A percentile compares a stretch with the other conserved stretches of the same genome.
phyloP scores from a whole-genome alignment of 2,329 filamentous ascomycete species.

The Calonectria fujianensis region DNA sequence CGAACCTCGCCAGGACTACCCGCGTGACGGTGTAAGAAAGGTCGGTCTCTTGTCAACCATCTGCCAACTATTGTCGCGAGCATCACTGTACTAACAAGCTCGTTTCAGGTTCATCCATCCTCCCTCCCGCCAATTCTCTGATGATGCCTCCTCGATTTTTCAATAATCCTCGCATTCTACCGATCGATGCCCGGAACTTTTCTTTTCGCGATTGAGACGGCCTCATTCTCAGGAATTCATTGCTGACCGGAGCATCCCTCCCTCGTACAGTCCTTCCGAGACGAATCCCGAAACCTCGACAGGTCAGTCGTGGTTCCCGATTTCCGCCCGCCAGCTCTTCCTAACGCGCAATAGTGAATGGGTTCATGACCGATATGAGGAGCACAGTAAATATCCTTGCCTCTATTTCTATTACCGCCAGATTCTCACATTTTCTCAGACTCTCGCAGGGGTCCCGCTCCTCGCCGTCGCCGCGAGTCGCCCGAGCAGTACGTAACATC shows the following conservation, averaged over 20 bases:
- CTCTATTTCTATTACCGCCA: conserved; percentile 29
- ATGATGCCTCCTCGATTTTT: conserved; percentile 55
- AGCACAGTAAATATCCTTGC: conserved; percentile 72
- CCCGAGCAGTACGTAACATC: conserved; percentile 60
- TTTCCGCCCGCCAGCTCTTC: background rate
- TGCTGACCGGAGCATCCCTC: conserved; percentile 61
- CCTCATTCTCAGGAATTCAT: conserved; percentile 60
- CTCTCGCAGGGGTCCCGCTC: conserved; percentile 64
- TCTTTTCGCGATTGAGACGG: conserved; percentile 57
- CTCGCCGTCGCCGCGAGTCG: conserved; percentile 65
- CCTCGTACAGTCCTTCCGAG: conserved; percentile 75
- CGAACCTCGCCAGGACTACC: conserved; percentile 69
- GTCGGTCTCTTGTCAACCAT: conserved; percentile 65
- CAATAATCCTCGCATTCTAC: conserved; percentile 56
- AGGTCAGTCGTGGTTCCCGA: conserved; percentile 70
- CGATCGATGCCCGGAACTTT: conserved; percentile 57
- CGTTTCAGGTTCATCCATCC: conserved; percentile 59
- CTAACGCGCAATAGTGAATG: conserved; percentile 79
- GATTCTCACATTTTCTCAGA: conserved; percentile 57
- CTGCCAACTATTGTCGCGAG: conserved; percentile 5
- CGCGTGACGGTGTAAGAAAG: conserved; percentile 94
- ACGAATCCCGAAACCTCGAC: conserved; percentile 81
- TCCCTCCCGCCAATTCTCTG: conserved; percentile 56
- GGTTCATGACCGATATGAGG: conserved; percentile 94
- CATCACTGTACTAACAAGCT: conserved; percentile 47